phyloP scores from a whole-genome alignment of 805 yeast genomes.

The Clavispora carvajalis region DNA sequence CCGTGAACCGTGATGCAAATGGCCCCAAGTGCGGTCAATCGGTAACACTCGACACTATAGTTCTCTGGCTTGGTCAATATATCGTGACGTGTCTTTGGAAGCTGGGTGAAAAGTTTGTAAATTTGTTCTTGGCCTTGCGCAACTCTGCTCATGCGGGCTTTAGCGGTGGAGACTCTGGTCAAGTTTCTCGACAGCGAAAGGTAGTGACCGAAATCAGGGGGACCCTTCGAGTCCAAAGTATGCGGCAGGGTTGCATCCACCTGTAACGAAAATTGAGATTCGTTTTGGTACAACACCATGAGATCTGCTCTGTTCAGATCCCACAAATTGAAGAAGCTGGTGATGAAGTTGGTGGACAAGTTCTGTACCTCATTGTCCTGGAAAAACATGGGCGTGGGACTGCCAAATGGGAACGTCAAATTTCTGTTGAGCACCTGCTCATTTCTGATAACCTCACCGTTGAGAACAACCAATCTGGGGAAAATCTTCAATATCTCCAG shows the following conservation, averaged over 20 bases:
- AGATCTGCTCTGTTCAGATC: conserved; percentile 72
- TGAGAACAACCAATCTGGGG: conserved; percentile 75
- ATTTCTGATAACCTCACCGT: conserved; percentile 74
- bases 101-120: conserved; percentile 48
- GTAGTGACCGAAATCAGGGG: conserved; percentile 58
- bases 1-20: conserved; percentile 82
- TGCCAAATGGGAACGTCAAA: conserved; percentile 49
- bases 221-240: conserved; percentile 18
- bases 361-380: conserved; percentile 69
- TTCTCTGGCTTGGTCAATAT: conserved; percentile 55
- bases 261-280: conserved; percentile 79
- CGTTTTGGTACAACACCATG: conserved; percentile 67
- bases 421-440: conserved; percentile 52
- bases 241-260: conserved; percentile 70
- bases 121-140: conserved; percentile 68
- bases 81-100: conserved; percentile 79
- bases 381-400: conserved; percentile 67
- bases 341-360: conserved; percentile 69
- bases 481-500: conserved; percentile 63
- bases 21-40: conserved; percentile 68
- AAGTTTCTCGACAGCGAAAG: conserved; percentile 73
- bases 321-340: conserved; percentile 76
- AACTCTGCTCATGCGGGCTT: conserved; percentile 53
- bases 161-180: conserved; percentile 51
- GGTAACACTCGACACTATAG: conserved; percentile 75